phyloP scores from a whole-genome alignment of 2,329 filamentous ascomycete species.

The Rutstroemia sp. region DNA sequence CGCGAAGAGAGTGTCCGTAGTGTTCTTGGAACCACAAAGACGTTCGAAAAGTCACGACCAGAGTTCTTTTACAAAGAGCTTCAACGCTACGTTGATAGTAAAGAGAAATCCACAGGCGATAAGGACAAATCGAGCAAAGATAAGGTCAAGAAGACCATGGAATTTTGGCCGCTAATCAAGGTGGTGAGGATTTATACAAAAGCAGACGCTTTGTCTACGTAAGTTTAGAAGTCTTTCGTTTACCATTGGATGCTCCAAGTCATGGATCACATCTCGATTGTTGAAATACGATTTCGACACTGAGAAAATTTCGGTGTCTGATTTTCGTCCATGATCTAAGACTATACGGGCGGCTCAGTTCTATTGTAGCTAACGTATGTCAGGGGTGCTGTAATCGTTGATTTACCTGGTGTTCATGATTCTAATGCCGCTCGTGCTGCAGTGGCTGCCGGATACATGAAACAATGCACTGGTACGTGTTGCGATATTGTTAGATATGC shows the following conservation, averaged over 20 bases:
- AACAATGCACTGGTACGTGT: conserved; percentile 40
- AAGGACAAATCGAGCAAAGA: conserved; percentile 32
- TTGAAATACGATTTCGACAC: too few relatives aligned
- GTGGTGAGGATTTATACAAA: conserved; percentile 38
- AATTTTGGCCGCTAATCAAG: conserved; percentile 34
- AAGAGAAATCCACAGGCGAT: conserved; percentile 28
- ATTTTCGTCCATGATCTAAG: too few relatives aligned
- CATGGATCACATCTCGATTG: too few relatives aligned
- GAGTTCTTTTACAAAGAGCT: conserved; percentile 18
- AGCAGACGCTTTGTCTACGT: conserved; percentile 35
- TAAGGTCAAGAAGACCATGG: conserved; percentile 28
- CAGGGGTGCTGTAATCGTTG: conserved; percentile 44
- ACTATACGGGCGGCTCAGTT: not conserved
- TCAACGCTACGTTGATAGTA: conserved; percentile 22
- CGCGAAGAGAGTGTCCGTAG: conserved; percentile 9
- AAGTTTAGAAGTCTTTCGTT: not conserved
- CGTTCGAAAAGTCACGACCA: conserved; percentile 12
- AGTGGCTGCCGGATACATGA: conserved; percentile 46
- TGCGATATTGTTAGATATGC: not conserved
- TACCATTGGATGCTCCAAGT: too few relatives aligned
- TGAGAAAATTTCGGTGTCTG: not conserved
- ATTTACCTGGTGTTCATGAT: conserved; percentile 48
- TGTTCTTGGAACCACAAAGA: conserved; percentile 18
- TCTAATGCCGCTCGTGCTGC: conserved; percentile 40
- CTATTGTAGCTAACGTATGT: not conserved